These are phyloP conservation scores for Plasmodium knowlesi DNA, from an alignment of 169 alveolate genomes.

Conservation along the genomic window DNA sequence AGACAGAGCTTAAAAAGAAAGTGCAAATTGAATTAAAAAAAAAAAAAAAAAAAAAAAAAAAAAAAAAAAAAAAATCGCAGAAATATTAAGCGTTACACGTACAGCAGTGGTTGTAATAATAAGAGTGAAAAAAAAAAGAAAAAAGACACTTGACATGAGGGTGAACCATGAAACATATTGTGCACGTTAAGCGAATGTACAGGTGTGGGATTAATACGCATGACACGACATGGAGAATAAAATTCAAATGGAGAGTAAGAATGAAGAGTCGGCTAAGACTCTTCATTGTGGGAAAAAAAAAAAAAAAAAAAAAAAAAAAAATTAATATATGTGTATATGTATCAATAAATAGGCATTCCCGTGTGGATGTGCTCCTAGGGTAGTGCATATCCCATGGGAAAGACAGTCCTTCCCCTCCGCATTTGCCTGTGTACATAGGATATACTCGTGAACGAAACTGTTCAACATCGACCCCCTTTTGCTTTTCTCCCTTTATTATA, in stretches of 20 bases:
- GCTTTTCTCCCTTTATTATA: background rate
- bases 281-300: background rate
- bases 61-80: conserved; percentile 10
- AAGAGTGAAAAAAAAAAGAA: conserved; percentile 1
- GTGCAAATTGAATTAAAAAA: background rate
- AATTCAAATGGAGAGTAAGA: background rate
- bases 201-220: background rate
- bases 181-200: background rate
- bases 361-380: background rate
- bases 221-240: background rate
- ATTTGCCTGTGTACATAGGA: background rate
- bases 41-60: conserved; percentile 32
- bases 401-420: background rate
- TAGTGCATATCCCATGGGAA: background rate
- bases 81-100: background rate
- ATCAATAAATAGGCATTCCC: background rate
- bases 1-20: background rate
- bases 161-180: background rate
- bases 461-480: background rate
- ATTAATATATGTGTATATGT: conserved; percentile 12
- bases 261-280: conserved; percentile 14
- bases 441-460: background rate
- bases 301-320: conserved; percentile 32
- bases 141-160: background rate
- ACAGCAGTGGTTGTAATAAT: conserved; percentile 1